Conservation (phyloP, 2,329 filamentous ascomycete species). For the Fusarium sp. region DNA sequence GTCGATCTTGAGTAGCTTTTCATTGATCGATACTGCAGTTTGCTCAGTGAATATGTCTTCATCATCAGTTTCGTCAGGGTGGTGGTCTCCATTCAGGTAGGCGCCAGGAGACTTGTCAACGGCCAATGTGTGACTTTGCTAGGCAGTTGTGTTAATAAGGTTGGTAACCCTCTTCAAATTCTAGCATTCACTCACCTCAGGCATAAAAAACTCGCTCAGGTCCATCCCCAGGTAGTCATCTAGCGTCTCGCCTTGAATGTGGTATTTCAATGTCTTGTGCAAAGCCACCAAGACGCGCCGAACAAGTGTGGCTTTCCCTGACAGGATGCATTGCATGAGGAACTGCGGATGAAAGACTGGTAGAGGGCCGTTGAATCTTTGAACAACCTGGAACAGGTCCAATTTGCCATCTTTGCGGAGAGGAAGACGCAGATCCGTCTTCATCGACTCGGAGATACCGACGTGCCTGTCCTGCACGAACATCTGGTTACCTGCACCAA, state of each 20-base stretch:
- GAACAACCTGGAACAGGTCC: slow-evolving; percentile 85
- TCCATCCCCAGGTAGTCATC: slow-evolving; percentile 81
- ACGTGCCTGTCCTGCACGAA: slow-evolving; percentile 87
- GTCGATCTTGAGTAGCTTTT: slow-evolving; percentile 80
- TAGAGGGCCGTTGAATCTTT: slow-evolving; percentile 86
- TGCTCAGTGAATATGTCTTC: slow-evolving; percentile 78
- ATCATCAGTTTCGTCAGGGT: slow-evolving; percentile 63
- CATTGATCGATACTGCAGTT: slow-evolving; percentile 77
- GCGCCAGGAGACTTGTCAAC: slow-evolving; percentile 53
- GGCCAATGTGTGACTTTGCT: slow-evolving; percentile 37
- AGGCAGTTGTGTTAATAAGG: slow-evolving; percentile 17
- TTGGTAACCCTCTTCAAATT: neutral
- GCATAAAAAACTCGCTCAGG: slow-evolving; percentile 69
- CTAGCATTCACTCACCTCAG: slow-evolving; percentile 37
- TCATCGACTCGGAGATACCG: slow-evolving; percentile 70
- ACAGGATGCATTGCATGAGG: slow-evolving; percentile 85
- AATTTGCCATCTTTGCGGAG: slow-evolving; percentile 64
- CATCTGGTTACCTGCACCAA: slow-evolving; percentile 91
- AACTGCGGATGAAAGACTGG: slow-evolving; percentile 95
- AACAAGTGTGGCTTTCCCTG: slow-evolving; percentile 80
- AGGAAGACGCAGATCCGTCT: slow-evolving; percentile 65
- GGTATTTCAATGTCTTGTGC: slow-evolving; percentile 83
- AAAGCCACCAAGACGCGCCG: slow-evolving; percentile 79
- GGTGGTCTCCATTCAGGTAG: slow-evolving; percentile 54
- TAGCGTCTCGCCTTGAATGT: slow-evolving; percentile 82